Conservation (phyloP, 306 rosid genomes). For the Begonia peltatifolia region DNA sequence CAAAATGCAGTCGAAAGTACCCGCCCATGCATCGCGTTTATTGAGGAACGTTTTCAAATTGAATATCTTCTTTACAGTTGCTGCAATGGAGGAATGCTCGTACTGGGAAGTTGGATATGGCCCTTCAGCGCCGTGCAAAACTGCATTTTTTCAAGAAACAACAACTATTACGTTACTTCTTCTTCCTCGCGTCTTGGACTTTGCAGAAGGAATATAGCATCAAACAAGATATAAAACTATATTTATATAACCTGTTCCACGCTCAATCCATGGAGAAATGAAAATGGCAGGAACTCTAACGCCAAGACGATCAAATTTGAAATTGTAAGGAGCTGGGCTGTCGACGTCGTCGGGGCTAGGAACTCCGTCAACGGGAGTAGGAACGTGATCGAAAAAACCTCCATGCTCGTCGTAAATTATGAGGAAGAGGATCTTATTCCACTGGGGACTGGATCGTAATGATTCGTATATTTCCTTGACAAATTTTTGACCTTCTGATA, state of each 20-base stretch:
- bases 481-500: constrained; percentile 51
- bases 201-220: too few species aligned
- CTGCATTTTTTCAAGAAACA: constrained; percentile 14
- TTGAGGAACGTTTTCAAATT: constrained; percentile 38
- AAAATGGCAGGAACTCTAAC: constrained; percentile 52
- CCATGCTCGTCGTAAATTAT: constrained; percentile 73
- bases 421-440: constrained; percentile 57
- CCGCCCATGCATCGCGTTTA: constrained; percentile 44
- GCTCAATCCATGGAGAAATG: constrained; percentile 62
- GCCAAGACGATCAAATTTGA: constrained; percentile 52
- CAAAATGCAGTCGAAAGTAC: constrained; percentile 28
- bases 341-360: constrained; percentile 48
- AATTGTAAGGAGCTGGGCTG: constrained; percentile 38
- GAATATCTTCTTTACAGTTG: constrained; percentile 59
- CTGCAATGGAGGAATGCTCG: constrained; percentile 51
- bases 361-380: constrained; percentile 37
- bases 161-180: too few species aligned
- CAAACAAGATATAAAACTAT: not conserved
- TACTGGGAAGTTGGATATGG: constrained; percentile 46
- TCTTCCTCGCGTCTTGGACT: too few species aligned
- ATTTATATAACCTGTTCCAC: constrained; percentile 29
- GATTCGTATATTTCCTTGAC: constrained; percentile 54
- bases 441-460: constrained; percentile 55
- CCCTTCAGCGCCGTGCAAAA: constrained; percentile 39
- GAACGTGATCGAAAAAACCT: constrained; percentile 65